Evolutionary conservation across 441 rosid species (phyloP), one percentile per base, ranked within the genome.

Genomic region (Gossypium aridum): DNA sequence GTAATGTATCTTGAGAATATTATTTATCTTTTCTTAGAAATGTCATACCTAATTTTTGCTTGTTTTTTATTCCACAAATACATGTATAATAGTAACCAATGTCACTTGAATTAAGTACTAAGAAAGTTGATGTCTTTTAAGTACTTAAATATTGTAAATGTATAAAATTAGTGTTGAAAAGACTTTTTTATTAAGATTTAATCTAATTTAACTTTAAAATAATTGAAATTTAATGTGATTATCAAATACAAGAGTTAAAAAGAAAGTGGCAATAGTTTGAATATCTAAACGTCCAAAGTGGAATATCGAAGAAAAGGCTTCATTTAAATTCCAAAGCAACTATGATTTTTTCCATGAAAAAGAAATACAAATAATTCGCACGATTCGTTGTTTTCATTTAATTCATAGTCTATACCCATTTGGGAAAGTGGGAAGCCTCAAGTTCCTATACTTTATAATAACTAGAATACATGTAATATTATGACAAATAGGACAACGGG

Each of bases 321-420:
- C 65, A 0, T 68, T 62, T 39, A 23, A 22, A 55, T 68, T 62
- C 71, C 73, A 28, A 77, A 67, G 31, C 56, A 59, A 74, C 72
- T 69, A 75, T 81, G 79, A 77, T 76, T 72, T 1, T 25, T 47
- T 71, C 76, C 78, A 45, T 19, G 57, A 65, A 79, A 34, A 43
- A 3, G 37, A 55, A 20, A 14, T 3, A 19, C 25, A 13, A 16
- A 19, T 23, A 54, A 17, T 43, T 22, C 54, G 51, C 65, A 57
- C 73, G 71, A 73, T 64, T 70, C 43, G 53, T 47, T 70, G 23
- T 75, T 69, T 16, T 43, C 1, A 45, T 10, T 72, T 13, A n/a
- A 17, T 84, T 83, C 88, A 67, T 85, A 84, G 96, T 91, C 81
- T 88, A 83, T 89, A 73, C 91, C 81, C 77, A 79, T 82, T 87